phyloP scores from a whole-genome alignment of 306 rosid genomes.

The Cyclanthera cordifolia region DNA sequence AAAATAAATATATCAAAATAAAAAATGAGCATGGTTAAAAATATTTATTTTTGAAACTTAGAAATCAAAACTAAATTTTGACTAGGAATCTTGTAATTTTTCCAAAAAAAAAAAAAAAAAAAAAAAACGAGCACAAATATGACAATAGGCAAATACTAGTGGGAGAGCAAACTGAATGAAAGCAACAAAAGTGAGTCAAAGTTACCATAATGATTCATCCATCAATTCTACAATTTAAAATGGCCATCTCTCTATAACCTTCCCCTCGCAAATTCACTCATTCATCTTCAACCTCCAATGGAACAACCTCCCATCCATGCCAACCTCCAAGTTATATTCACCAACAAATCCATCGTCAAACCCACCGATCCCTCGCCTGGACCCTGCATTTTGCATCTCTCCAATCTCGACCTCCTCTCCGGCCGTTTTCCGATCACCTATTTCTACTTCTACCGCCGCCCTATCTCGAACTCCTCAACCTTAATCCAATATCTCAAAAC shows the following conservation, averaged over 20 bases:
- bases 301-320: constrained; percentile 11
- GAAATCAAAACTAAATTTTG: too few relatives aligned
- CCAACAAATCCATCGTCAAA: constrained; percentile 35
- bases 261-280: background rate
- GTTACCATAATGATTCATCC: background rate
- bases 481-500: constrained; percentile 33
- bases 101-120: too few relatives aligned
- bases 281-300: background rate
- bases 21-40: too few relatives aligned
- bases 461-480: background rate
- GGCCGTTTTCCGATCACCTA: constrained; percentile 86
- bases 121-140: background rate
- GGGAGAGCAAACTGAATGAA: background rate
- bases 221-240: background rate
- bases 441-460: constrained; percentile 53
- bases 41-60: too few relatives aligned
- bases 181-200: background rate
- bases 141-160: background rate
- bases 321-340: constrained; percentile 37
- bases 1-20: too few relatives aligned
- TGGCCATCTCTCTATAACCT: background rate
- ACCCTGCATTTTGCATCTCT: constrained; percentile 34
- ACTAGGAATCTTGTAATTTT: too few relatives aligned
- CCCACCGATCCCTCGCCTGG: constrained; percentile 29
- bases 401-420: constrained; percentile 78